Conservation (phyloP, 805 yeast species). For the Brettanomyces bruxellensis region DNA sequence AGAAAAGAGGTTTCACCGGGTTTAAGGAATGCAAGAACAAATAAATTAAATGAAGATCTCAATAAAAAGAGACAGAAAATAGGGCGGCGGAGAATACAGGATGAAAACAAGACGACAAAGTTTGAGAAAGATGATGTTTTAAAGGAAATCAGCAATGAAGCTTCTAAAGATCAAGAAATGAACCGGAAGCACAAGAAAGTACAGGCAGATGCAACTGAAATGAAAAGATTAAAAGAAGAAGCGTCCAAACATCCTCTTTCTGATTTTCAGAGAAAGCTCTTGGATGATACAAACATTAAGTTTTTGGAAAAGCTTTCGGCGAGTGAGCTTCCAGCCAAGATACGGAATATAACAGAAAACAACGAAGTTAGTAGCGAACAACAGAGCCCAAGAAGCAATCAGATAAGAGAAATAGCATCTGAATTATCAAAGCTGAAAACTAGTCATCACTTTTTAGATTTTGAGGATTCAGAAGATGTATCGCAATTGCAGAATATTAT, state of each 20-base stretch:
- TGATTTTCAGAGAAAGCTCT: neutral
- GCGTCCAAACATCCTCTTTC: neutral
- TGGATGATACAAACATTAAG: constrained; percentile 3
- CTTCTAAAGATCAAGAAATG: constrained; percentile 2
- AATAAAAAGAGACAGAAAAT: neutral
- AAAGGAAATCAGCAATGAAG: constrained; percentile 2
- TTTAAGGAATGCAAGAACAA: too few relatives aligned
- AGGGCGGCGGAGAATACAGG: neutral
- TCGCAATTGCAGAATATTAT: constrained; percentile 14
- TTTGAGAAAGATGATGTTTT: neutral
- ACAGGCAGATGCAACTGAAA: constrained; percentile 1
- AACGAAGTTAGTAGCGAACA: neutral
- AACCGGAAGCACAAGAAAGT: constrained; percentile 1
- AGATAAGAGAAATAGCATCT: neutral
- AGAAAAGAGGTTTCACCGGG: too few relatives aligned
- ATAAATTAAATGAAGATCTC: too few relatives aligned
- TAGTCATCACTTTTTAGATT: constrained; percentile 7
- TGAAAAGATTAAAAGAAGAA: neutral
- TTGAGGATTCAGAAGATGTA: constrained; percentile 9
- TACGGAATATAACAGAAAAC: neutral
- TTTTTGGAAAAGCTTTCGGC: constrained; percentile 5
- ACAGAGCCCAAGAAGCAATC: neutral
- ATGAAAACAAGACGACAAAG: neutral
- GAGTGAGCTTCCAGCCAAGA: neutral
- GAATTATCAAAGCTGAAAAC: neutral